phyloP scores from a whole-genome alignment of 805 yeast species.

The Zygosaccharomyces pseudorouxii region DNA sequence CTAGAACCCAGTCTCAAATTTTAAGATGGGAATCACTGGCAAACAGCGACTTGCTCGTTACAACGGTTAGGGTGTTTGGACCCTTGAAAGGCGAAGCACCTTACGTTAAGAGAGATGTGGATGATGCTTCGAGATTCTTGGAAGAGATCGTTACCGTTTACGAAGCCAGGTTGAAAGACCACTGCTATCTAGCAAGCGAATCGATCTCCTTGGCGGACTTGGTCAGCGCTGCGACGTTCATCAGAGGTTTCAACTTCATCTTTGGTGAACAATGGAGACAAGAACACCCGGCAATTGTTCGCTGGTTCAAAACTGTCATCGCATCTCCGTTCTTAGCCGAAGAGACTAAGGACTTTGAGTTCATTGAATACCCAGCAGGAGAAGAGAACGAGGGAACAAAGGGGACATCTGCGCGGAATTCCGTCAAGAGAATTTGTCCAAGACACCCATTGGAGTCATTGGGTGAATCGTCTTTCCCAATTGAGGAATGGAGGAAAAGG shows the following conservation, averaged over 20 bases:
- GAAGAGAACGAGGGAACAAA: conserved; percentile 34
- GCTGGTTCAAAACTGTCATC: conserved; percentile 66
- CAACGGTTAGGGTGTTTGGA: conserved; percentile 46
- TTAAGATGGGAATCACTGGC: conserved; percentile 74
- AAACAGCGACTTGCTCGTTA: conserved; percentile 59
- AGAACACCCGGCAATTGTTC: conserved; percentile 54
- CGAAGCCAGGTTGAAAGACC: conserved; percentile 55
- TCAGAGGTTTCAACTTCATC: conserved; percentile 40
- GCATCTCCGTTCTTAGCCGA: conserved; percentile 46
- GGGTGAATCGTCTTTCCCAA: conserved; percentile 61
- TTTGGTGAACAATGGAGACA: conserved; percentile 64
- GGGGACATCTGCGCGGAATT: too few species aligned
- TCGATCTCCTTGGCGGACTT: conserved; percentile 42
- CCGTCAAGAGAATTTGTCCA: too few species aligned
- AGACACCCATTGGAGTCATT: conserved; percentile 88
- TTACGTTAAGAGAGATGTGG: conserved; percentile 72
- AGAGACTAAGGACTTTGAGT: conserved; percentile 47
- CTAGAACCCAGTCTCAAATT: conserved; percentile 45
- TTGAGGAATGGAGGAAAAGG: conserved; percentile 93
- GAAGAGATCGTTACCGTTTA: conserved; percentile 40
- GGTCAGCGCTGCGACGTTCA: conserved; percentile 19
- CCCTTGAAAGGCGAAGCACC: conserved; percentile 64
- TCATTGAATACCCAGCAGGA: conserved; percentile 47
- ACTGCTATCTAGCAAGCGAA: conserved; percentile 76
- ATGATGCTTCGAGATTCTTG: conserved; percentile 39